Conservation (phyloP, 2,329 filamentous ascomycete species). For the Setomelanomma holmii region DNA sequence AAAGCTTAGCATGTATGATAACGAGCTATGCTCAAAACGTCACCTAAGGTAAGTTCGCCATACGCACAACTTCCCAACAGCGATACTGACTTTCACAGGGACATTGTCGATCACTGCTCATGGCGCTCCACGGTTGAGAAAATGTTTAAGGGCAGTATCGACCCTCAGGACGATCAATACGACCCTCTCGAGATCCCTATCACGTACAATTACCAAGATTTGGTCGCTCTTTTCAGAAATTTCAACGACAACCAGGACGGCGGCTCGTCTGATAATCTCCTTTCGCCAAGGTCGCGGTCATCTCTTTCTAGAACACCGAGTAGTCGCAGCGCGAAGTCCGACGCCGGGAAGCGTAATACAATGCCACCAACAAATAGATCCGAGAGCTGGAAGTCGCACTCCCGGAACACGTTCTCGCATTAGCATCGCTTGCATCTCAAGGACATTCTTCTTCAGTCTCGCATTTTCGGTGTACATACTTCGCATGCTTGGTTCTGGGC, state of each 20-base stretch:
- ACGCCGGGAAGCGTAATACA: background rate
- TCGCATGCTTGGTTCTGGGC: background rate
- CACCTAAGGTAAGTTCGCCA: background rate
- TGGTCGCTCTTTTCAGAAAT: background rate
- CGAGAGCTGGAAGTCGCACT: background rate
- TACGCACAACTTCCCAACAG: background rate
- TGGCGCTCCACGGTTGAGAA: slow-evolving; percentile 22
- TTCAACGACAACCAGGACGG: slow-evolving; percentile 1
- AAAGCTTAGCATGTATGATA: slow-evolving; percentile 8
- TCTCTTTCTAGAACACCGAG: background rate
- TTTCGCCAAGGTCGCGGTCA: background rate
- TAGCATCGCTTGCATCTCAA: background rate
- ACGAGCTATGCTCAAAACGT: background rate
- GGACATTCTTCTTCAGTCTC: background rate
- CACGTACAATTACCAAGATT: background rate
- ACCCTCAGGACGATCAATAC: background rate
- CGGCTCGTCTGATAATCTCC: no score
- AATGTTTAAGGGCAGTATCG: slow-evolving; percentile 22
- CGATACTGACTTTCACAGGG: slow-evolving; percentile 1
- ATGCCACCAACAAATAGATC: background rate
- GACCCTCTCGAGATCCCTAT: background rate
- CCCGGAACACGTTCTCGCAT: background rate
- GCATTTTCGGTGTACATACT: background rate
- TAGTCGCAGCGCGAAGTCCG: background rate
- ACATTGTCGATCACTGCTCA: slow-evolving; percentile 24